Evolutionary conservation across 108 stramenopile species (phyloP), one percentile per base, ranked within the genome.

Genomic region (Skeletonema potamos): DNA sequence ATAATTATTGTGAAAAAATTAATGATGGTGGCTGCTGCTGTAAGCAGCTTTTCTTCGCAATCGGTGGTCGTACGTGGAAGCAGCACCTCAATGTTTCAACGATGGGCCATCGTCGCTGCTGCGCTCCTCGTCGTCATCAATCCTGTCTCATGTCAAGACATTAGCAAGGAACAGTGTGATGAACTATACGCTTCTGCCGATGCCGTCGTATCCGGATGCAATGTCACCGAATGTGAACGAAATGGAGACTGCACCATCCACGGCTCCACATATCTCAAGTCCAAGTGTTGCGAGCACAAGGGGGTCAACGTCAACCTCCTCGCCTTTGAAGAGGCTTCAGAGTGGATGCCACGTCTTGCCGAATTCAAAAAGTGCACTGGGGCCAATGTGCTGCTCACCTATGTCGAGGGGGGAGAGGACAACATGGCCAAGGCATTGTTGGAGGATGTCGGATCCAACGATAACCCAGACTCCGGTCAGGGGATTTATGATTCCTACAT

Each of bases 401-500:
- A 79, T 26, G 57, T 73, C 20, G 37, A 54, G 24, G 77, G 58
- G 43, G 77, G 77, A 26, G 77, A 79, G 56, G 77, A 79, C 24
- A 30, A n/a, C 57, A 79, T 79, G 77, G 77, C 34, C 60, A 27
- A 67, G 36, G 77, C 77, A 9, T 29, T 79, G 3, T 36, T 70
- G 17, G 77, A 66, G 11, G 77, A 79, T 59, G 62, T 79, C 29
- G 77, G 77, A 17, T 12, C 33, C 54, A 77, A 65, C 33, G 64
- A 72, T 29, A 43, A 74, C 58, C 66, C 66, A 0, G n/a, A 12
- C 6, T 17, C 66, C n/a, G 77, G 77, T 10, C 66, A 79, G 73
- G 77, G 77, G 0, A 79, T 79, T 32, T 74, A 64, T 67, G 77
- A 79, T 54, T 61, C 77, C 29, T 79, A 79, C 58, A 73, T 79